Evolutionary conservation across 208 protist species (phyloP).

Genomic region (Acanthamoeba castellanii): DNA sequence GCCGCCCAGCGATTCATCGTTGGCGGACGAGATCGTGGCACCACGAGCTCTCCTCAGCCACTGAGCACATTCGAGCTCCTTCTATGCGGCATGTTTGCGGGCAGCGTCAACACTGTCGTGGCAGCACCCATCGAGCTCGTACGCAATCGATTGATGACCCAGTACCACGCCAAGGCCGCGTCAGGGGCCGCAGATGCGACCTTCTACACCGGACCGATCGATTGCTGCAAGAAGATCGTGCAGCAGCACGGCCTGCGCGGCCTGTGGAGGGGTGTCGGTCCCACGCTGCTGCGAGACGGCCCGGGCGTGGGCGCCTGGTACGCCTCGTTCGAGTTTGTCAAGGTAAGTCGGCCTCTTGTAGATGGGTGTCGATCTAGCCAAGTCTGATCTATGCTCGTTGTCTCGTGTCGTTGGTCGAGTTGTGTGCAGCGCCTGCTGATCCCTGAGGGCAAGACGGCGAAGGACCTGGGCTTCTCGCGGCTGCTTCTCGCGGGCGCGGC

Average conservation of each 20-base stretch:
- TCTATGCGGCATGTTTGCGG: slow-evolving; percentile 23
- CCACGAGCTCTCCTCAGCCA: neutral
- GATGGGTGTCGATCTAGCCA: neutral
- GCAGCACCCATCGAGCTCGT: slow-evolving; percentile 7
- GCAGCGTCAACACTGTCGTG: slow-evolving; percentile 1
- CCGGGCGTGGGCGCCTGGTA: slow-evolving; percentile 54
- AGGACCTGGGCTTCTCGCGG: neutral
- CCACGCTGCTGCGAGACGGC: slow-evolving; percentile 29
- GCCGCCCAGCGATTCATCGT: neutral
- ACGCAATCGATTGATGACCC: neutral
- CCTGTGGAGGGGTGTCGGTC: neutral
- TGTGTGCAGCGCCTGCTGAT: slow-evolving; percentile 52
- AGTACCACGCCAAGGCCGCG: neutral
- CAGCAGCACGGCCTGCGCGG: neutral
- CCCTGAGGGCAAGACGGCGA: slow-evolving; percentile 13
- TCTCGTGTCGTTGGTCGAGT: too few species aligned
- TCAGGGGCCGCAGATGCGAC: neutral
- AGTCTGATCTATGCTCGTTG: too few species aligned
- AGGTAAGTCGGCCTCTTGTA: neutral
- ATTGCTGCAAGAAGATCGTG: slow-evolving; percentile 1
- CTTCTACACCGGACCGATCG: slow-evolving; percentile 16
- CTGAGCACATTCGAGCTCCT: neutral
- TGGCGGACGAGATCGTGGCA: neutral
- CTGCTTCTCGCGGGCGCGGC: slow-evolving; percentile 40
- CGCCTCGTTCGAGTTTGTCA: slow-evolving; percentile 20